phyloP scores from a whole-genome alignment of 495 filamentous ascomycete genomes.

The Penicillium lagena region DNA sequence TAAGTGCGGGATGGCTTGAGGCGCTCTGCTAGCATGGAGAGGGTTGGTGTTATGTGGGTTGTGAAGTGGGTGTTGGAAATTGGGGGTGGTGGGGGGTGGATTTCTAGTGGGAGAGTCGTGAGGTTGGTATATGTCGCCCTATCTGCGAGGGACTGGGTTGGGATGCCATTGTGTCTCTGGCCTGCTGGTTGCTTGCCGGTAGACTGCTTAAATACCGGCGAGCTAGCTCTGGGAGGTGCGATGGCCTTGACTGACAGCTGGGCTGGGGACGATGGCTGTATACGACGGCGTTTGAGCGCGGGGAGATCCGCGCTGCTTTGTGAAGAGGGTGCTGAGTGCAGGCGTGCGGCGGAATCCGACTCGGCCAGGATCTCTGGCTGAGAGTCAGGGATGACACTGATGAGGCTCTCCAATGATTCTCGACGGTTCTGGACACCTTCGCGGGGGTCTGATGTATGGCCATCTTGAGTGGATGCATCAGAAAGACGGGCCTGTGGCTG shows the following conservation, averaged over 20 bases:
- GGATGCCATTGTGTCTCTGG: no score
- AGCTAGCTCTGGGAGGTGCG: no score
- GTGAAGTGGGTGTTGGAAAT: slow-evolving; percentile 32
- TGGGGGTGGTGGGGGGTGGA: slow-evolving; percentile 39
- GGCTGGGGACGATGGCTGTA: background rate
- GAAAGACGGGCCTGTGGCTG: no score
- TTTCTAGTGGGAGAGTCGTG: slow-evolving; percentile 23
- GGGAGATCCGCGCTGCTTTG: background rate
- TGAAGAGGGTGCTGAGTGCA: background rate
- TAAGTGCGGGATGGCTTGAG: slow-evolving; percentile 45
- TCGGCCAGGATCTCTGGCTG: slow-evolving; percentile 11
- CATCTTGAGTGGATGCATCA: no score
- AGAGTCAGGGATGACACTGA: slow-evolving; percentile 45
- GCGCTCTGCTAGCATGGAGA: slow-evolving; percentile 44
- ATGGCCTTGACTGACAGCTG: background rate
- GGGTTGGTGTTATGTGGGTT: slow-evolving; percentile 49
- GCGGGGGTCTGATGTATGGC: no score
- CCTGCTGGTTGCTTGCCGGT: no score
- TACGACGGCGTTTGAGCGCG: slow-evolving; percentile 18
- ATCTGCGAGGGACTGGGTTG: no score
- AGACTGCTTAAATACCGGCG: no score
- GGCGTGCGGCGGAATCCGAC: no score
- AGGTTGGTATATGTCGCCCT: background rate
- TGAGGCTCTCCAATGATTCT: slow-evolving; percentile 34
- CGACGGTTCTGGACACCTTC: background rate